These are phyloP conservation scores for Gossypium sturtianum DNA, from an alignment of 345 rosid genomes.

Conservation along the genomic window DNA sequence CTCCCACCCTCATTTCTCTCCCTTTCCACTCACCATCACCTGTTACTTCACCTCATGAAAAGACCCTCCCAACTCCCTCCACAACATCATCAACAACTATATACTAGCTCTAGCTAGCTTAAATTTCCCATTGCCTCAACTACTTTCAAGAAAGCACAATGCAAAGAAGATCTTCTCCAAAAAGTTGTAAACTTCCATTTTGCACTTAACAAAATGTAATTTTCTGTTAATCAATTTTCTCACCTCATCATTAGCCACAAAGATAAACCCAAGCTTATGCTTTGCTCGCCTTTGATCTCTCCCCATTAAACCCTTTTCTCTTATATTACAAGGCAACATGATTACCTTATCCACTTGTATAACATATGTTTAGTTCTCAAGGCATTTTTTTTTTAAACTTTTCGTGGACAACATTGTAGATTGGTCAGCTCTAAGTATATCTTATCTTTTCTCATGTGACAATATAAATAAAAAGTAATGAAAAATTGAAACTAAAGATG, in stretches of 20 bases:
- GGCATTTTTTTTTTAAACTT: too few relatives aligned
- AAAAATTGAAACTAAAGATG: neutral
- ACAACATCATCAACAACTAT: constrained; percentile 30
- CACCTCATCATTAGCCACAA: neutral
- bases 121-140: neutral
- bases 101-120: neutral
- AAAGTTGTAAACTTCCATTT: constrained; percentile 2
- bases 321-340: constrained; percentile 7
- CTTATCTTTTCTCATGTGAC: neutral
- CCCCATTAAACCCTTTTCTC: neutral
- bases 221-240: neutral
- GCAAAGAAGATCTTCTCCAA: neutral
- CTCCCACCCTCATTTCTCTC: neutral
- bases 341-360: neutral
- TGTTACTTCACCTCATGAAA: constrained; percentile 30
- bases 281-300: neutral
- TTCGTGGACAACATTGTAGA: too few relatives aligned
- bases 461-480: neutral
- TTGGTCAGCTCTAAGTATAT: neutral
- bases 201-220: neutral
- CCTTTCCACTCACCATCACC: constrained; percentile 17
- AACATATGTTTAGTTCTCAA: too few relatives aligned
- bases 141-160: neutral
- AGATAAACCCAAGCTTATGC: neutral
- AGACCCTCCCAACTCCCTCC: constrained; percentile 49